phyloP scores from a whole-genome alignment of 345 rosid genomes.

The Pugionium cornutum region DNA sequence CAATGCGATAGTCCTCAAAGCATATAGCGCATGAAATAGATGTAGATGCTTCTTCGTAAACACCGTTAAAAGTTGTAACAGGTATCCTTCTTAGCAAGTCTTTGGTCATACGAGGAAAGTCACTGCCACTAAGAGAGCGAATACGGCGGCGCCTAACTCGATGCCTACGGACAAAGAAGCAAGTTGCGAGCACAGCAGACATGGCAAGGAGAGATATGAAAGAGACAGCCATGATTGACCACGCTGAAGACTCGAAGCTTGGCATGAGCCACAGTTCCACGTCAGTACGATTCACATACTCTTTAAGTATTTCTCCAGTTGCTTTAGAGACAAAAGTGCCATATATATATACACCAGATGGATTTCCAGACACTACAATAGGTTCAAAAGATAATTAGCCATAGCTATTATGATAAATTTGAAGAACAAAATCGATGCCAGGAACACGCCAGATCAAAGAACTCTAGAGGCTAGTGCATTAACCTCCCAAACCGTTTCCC shows the following conservation, averaged over 20 bases:
- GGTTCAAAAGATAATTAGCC: constrained; percentile 20
- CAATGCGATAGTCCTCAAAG: constrained; percentile 77
- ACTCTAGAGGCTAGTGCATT: too few species aligned
- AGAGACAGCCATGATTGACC: constrained; percentile 96
- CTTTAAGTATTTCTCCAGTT: constrained; percentile 64
- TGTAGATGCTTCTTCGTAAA: constrained; percentile 78
- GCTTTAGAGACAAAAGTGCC: constrained; percentile 81
- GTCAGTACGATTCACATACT: constrained; percentile 58
- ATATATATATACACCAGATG: constrained; percentile 71
- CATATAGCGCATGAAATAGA: constrained; percentile 84
- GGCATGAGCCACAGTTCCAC: constrained; percentile 76
- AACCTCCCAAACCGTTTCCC: too few species aligned
- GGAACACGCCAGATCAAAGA: too few species aligned
- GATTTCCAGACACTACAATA: constrained; percentile 81
- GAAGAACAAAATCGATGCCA: too few species aligned
- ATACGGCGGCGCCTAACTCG: constrained; percentile 65
- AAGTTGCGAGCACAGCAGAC: constrained; percentile 94
- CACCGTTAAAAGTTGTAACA: constrained; percentile 62
- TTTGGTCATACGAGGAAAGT: constrained; percentile 75
- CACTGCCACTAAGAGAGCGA: constrained; percentile 43
- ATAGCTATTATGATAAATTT: not conserved
- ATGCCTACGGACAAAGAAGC: constrained; percentile 94
- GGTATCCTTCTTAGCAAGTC: constrained; percentile 74
- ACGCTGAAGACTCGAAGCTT: constrained; percentile 76
- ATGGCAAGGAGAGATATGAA: constrained; percentile 90